Evolutionary conservation across 805 yeast species (phyloP), one percentile per base, ranked within the genome.

Genomic region (Monosporozyma servazzii): DNA sequence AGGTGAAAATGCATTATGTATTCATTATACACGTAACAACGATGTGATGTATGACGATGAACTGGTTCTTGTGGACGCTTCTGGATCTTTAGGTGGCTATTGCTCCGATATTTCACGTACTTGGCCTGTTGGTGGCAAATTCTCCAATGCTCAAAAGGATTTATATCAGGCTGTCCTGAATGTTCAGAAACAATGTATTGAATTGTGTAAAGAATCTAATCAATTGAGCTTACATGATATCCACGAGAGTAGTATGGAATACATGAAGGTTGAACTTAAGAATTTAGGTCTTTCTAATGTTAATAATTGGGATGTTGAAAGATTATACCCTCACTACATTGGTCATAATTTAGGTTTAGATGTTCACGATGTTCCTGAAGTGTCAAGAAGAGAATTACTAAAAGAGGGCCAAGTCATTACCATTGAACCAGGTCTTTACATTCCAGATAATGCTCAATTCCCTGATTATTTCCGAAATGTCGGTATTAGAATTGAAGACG

Each of bases 321-420:
- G 76, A 39, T 62, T 80, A 37, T 93, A 90, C 63, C 98, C 98
- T 0, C 99, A 93, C 67, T 89, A 87, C 64, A 83, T 93, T 58
- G 99, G 99, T 5, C 99, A 93, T 67, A 89, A 93, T 62, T 72
- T 93, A 39, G 99, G 99, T 0, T 71, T 93, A 36, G 99, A 90
- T 61, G 86, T 90, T 25, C 96, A 88, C 68, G 96, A 88, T 63
- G 74, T 81, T 37, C 95, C 95, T 4, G 67, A 74, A 2, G 75
- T 74, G 40, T 77, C 91, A 3, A 75, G 88, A 55, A 72, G 71
- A 51, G 73, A 75, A 21, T 70, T 71, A 31, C 65, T 93, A 46
- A 69, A 68, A 45, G 71, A 73, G 20, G 90, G 90, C 21, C 95
- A 88, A 64, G 97, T 91, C 3, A 74, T 93, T 47, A 93, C 99